Base-by-base conservation (phyloP, 176 grass and related monocot genomes). In the Cenchrus americanus region DNA sequence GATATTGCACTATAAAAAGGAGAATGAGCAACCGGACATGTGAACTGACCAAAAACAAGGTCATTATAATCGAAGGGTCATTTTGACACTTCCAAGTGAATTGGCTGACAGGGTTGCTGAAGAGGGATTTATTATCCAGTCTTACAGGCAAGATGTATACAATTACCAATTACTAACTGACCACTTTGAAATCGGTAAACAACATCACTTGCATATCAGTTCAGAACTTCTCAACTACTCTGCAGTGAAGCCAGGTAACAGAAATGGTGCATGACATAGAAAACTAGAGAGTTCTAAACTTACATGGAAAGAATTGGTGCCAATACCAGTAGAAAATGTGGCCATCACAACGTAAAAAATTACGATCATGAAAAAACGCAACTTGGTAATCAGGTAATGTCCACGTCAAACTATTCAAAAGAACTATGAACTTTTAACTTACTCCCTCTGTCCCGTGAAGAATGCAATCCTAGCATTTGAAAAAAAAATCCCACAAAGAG, bases 251-350 rank as follows among this genome's bases (percentile, higher is more conserved):
- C 5, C 32, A 69, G 21, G 49, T 24, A 63, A 30, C 21, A n/a
- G 10, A 71, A 82, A 68, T 24, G 19, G 32, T 26, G 34, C 34
- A 44, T 44, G 8, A 8, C 43, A 44, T 44, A 44, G 4, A 44
- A 64, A 84, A 73, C 6, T 78, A 34, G 41, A 62, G 5, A 24
- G 1, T 65, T 71, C 18, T 6, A 13, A 75, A 72, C 76, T 79
- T 82, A 95, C 93, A 85, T 95, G 72, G 81, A 95, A 93, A 10
- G 93, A 91, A 86, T 85, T 86, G 19, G 85, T 90, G 72, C 92
- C 87, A 19, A 90, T 88, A 81, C 96, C 96, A 69, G 93, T 98
- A 67, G 96, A 98, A 92, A 98, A 94, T 32, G 96, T 95, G 73
- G 96, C 87, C 83, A 92, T 88, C 71, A 95, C 93, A 79, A 98